Percentiles rank a stretch among this genome's conserved stretches.
These are phyloP conservation scores for Malbranchea zuffiana DNA, from an alignment of 2,329 filamentous ascomycete genomes.

Conservation along the genomic window DNA sequence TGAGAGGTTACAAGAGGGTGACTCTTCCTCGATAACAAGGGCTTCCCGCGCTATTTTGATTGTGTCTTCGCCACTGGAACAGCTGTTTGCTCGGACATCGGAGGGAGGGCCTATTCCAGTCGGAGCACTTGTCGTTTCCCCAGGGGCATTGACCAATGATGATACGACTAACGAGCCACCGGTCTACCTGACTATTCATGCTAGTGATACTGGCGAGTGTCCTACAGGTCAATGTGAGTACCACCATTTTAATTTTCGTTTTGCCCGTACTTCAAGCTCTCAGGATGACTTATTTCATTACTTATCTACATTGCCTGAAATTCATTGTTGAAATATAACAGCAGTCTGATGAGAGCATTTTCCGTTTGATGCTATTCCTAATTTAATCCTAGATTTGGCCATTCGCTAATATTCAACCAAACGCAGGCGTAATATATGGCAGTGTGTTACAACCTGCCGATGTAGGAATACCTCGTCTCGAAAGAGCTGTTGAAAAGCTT, in stretches of 20 bases:
- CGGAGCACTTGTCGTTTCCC: slow-evolving; percentile 43
- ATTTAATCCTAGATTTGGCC: slow-evolving; percentile 7
- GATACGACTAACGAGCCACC: slow-evolving; percentile 31
- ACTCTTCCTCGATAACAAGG: slow-evolving; percentile 20
- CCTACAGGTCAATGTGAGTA: slow-evolving; percentile 80
- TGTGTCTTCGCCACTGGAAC: slow-evolving; percentile 52
- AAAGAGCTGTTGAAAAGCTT: slow-evolving; percentile 31
- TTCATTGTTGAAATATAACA: slow-evolving; percentile 88
- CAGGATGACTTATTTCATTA: slow-evolving; percentile 84
- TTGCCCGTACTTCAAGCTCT: slow-evolving; percentile 24
- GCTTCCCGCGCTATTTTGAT: slow-evolving; percentile 57
- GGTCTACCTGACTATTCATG: slow-evolving; percentile 60
- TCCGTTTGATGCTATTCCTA: slow-evolving; percentile 15
- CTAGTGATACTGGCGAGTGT: slow-evolving; percentile 86
- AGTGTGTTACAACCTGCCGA: slow-evolving; percentile 32
- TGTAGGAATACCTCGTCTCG: slow-evolving; percentile 32
- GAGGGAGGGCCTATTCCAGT: slow-evolving; percentile 69
- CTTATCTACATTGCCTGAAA: slow-evolving; percentile 99
- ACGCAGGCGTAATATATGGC: slow-evolving; percentile 49
- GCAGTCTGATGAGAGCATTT: slow-evolving; percentile 56
- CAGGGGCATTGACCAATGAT: slow-evolving; percentile 22
- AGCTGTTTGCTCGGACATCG: slow-evolving; percentile 57
- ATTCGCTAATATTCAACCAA: slow-evolving; percentile 1
- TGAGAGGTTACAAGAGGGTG: slow-evolving; percentile 9
- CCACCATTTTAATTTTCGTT: slow-evolving; percentile 13